Percentiles rank a stretch among this genome's conserved stretches.
Conservation (phyloP, 768 basidiomycete species). For the Macrolepiota dolichaula region DNA sequence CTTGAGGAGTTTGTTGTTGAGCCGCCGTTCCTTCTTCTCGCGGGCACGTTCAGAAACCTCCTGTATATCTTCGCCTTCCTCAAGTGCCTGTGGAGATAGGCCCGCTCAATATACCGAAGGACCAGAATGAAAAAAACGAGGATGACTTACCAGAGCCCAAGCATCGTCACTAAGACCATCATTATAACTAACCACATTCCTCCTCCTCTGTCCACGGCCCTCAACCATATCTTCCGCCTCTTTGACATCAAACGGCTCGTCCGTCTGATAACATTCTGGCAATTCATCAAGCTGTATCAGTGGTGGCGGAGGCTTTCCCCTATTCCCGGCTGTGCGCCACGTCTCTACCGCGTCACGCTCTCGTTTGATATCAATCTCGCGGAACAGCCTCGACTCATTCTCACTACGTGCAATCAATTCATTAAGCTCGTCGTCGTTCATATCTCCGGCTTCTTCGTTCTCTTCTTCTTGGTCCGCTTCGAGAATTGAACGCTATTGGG, state of each 20-base stretch:
- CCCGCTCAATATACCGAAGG: not conserved
- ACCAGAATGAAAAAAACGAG: not conserved
- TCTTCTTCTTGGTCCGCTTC: conserved; percentile 90
- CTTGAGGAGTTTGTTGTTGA: conserved; percentile 52
- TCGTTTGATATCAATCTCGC: conserved; percentile 78
- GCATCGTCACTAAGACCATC: conserved; percentile 94
- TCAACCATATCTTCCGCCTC: conserved; percentile 63
- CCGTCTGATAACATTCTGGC: conserved; percentile 86
- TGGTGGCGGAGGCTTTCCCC: conserved; percentile 70
- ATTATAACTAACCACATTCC: conserved; percentile 86
- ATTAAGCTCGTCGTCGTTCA: conserved; percentile 95
- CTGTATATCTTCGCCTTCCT: conserved; percentile 78
- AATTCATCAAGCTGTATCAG: conserved; percentile 89
- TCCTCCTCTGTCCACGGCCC: conserved; percentile 82
- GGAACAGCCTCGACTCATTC: conserved; percentile 72
- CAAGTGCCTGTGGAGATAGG: conserved; percentile 49
- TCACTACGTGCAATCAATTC: conserved; percentile 86
- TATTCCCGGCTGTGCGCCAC: conserved; percentile 74
- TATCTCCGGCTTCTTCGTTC: conserved; percentile 86
- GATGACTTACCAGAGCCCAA: conserved; percentile 70
- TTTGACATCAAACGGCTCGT: conserved; percentile 69
- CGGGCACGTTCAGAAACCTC: conserved; percentile 65
- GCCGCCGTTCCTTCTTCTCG: conserved; percentile 64
- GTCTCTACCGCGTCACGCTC: conserved; percentile 58
- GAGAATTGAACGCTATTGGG: conserved; percentile 75